phyloP scores from a whole-genome alignment of 805 yeast genomes.

The Myxozyma neotropica region DNA sequence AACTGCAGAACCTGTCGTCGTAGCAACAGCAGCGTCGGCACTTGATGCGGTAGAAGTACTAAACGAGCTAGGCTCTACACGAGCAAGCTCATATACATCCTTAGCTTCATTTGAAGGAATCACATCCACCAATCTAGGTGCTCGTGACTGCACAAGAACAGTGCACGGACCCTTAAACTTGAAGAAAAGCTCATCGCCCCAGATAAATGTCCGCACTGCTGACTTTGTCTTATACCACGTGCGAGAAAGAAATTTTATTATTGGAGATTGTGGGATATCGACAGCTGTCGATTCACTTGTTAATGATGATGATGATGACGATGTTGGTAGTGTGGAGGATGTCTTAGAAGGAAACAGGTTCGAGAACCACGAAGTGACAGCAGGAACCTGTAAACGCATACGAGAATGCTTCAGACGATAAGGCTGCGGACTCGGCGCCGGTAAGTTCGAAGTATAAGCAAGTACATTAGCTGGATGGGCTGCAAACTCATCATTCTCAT shows the following conservation, averaged over 20 bases:
- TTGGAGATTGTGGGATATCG: not conserved
- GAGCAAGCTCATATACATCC: conserved; percentile 24
- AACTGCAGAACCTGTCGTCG: not conserved
- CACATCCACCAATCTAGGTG: conserved; percentile 35
- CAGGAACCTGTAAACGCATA: conserved; percentile 31
- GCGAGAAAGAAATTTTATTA: conserved; percentile 14
- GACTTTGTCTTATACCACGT: conserved; percentile 18
- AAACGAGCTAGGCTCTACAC: conserved; percentile 18
- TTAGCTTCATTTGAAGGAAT: conserved; percentile 36
- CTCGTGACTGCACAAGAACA: conserved; percentile 38
- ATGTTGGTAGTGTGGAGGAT: no score
- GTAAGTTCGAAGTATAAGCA: conserved; percentile 45
- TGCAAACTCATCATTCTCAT: conserved; percentile 46
- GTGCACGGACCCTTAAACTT: conserved; percentile 40
- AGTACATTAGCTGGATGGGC: conserved; percentile 48
- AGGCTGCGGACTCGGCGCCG: conserved; percentile 25
- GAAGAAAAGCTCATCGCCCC: conserved; percentile 38
- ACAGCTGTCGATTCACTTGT: not conserved
- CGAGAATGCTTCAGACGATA: conserved; percentile 31
- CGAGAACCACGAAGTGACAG: not conserved
- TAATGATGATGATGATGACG: not conserved
- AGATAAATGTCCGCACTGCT: conserved; percentile 32
- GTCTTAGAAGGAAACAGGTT: not conserved
- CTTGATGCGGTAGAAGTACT: conserved; percentile 4
- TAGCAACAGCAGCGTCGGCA: not conserved